Percentiles rank a stretch among this genome's conserved stretches.
phyloP scores from a whole-genome alignment of 495 filamentous ascomycete species.

The Cryomyces minteri region DNA sequence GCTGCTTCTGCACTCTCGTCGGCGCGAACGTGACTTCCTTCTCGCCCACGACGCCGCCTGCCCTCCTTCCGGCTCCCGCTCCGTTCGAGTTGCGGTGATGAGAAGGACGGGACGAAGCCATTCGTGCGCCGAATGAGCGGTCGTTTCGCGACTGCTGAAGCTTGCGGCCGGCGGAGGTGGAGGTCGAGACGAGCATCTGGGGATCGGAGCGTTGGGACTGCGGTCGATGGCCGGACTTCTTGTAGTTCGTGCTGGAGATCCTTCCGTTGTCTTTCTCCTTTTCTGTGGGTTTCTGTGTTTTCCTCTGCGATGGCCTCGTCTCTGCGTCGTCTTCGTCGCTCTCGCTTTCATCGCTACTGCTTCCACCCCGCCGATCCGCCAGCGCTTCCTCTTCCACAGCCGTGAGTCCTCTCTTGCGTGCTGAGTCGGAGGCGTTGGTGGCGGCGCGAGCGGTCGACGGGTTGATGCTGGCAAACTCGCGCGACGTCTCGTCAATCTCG shows the following conservation, averaged over 20 bases:
- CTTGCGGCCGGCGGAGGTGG: constrained; percentile 5
- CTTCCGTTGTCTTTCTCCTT: constrained; percentile 22
- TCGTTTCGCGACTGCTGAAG: constrained; percentile 26
- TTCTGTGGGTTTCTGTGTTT: constrained; percentile 12
- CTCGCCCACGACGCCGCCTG: constrained; percentile 55
- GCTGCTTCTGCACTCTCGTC: constrained; percentile 33
- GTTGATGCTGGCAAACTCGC: constrained; percentile 75
- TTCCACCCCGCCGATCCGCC: constrained; percentile 13
- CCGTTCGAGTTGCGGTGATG: constrained; percentile 11
- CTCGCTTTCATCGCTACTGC: constrained; percentile 4
- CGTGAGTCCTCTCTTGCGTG: constrained; percentile 35
- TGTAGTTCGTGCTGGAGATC: constrained; percentile 47
- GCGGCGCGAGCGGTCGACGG: constrained; percentile 38
- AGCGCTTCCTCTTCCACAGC: constrained; percentile 49
- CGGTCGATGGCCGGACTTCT: constrained; percentile 30
- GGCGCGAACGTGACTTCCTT: constrained; percentile 73
- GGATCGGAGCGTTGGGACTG: constrained; percentile 21
- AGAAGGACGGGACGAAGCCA: constrained; percentile 21
- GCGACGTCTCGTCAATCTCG: constrained; percentile 72
- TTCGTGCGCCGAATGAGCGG: constrained; percentile 53
- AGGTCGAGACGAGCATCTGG: constrained; percentile 39
- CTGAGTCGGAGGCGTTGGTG: constrained; percentile 11
- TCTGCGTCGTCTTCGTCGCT: constrained; percentile 23
- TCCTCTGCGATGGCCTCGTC: constrained; percentile 17
- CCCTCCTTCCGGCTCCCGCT: constrained; percentile 24